Conservation (phyloP, 495 filamentous ascomycete genomes). For the Cercophora scortea region DNA sequence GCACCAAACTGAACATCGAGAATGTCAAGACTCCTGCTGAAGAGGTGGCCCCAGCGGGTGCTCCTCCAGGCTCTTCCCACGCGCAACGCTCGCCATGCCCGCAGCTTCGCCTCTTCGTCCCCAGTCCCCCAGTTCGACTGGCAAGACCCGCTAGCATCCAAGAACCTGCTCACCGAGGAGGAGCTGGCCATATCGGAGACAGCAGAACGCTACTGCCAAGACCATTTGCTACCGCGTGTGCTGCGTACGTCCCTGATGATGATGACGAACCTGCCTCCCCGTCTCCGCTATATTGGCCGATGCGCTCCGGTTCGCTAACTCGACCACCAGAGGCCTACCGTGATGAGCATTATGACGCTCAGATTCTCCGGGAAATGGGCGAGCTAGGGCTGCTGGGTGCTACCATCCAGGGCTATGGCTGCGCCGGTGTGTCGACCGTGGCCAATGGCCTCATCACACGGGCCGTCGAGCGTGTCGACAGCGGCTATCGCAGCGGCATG, state of each 20-base stretch:
- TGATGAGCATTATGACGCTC: slow-evolving; percentile 82
- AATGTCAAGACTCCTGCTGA: slow-evolving; percentile 19
- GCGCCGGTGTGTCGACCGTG: slow-evolving; percentile 88
- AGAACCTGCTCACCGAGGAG: slow-evolving; percentile 74
- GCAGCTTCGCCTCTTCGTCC: slow-evolving; percentile 18
- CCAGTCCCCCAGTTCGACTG: slow-evolving; percentile 60
- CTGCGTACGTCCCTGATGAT: slow-evolving; percentile 53
- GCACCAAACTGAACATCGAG: neutral
- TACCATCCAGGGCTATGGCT: slow-evolving; percentile 86
- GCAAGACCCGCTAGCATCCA: slow-evolving; percentile 78
- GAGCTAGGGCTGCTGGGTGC: slow-evolving; percentile 86
- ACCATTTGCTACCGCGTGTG: slow-evolving; percentile 74
- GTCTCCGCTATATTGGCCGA: neutral
- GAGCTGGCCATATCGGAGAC: slow-evolving; percentile 85
- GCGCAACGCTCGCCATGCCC: neutral
- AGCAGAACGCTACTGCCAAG: slow-evolving; percentile 87
- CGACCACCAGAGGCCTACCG: slow-evolving; percentile 74
- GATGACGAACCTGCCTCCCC: neutral
- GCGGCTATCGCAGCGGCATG: slow-evolving; percentile 92
- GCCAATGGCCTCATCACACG: slow-evolving; percentile 89
- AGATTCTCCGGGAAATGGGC: slow-evolving; percentile 92
- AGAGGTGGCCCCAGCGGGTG: slow-evolving; percentile 6
- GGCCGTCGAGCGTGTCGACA: slow-evolving; percentile 93
- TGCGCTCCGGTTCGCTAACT: slow-evolving; percentile 5
- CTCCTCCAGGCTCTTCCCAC: slow-evolving; percentile 2